A percentile compares a stretch with the other conserved stretches of the same genome.
These are phyloP conservation scores for Lipomyces kockii DNA, from an alignment of 805 yeast genomes.

Conservation along the genomic window DNA sequence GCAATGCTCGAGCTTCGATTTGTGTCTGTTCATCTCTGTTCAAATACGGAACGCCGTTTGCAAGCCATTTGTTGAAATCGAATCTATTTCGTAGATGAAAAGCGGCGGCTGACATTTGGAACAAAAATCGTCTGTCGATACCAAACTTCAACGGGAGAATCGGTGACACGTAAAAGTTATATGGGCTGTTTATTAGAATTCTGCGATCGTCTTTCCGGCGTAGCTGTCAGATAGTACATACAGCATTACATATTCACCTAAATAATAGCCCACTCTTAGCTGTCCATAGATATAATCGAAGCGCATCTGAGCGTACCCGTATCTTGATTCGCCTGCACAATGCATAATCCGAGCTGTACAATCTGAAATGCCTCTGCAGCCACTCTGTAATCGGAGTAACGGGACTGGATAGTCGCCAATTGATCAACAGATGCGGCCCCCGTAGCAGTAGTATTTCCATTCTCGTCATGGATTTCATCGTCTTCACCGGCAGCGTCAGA, in stretches of 20 bases:
- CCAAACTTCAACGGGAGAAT: slow-evolving; percentile 8
- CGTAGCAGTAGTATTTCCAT: background rate
- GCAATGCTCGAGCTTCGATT: background rate
- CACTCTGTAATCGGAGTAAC: background rate
- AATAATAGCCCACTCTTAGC: background rate
- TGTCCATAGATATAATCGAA: background rate
- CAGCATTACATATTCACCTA: background rate
- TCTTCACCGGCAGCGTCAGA: background rate
- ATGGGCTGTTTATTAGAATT: background rate
- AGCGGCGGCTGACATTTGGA: background rate
- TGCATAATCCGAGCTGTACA: background rate
- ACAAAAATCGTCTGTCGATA: slow-evolving; percentile 2
- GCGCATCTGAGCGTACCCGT: background rate
- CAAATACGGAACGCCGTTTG: background rate
- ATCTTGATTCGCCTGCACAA: background rate
- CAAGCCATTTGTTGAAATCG: slow-evolving; percentile 10
- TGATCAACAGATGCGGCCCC: background rate
- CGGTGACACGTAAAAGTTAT: slow-evolving; percentile 8
- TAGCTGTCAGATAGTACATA: background rate
- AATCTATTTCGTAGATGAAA: background rate
- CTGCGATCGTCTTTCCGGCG: background rate
- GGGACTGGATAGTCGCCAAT: background rate
- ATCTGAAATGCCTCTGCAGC: slow-evolving; percentile 4
- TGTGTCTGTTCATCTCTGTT: background rate
- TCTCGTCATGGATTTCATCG: background rate